Evolutionary conservation across 257 asterid genomes (phyloP).

Genomic region (Anisodus tanguticus): DNA sequence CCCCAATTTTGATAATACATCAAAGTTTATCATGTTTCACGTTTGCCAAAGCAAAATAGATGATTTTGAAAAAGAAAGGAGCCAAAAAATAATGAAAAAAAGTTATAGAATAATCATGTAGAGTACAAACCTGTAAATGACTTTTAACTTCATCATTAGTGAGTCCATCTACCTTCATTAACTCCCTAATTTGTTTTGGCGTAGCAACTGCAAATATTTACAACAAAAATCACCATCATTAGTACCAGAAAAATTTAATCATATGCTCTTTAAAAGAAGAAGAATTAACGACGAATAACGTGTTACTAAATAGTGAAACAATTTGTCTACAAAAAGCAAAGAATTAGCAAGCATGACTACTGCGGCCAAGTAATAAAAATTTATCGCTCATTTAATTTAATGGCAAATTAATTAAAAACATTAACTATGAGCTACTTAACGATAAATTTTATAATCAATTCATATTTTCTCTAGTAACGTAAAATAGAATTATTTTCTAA

Average conservation of each 20-base stretch:
- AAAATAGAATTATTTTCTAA: neutral
- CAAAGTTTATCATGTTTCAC: conserved; percentile 12
- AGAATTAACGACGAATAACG: neutral
- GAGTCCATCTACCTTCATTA: conserved; percentile 78
- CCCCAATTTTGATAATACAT: neutral
- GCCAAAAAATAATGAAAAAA: neutral
- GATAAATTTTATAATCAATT: too few relatives aligned
- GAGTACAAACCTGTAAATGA: conserved; percentile 63
- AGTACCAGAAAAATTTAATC: neutral
- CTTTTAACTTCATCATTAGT: conserved; percentile 78
- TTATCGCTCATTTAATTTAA: too few relatives aligned
- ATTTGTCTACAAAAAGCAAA: neutral
- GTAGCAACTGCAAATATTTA: conserved; percentile 54
- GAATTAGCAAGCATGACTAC: too few relatives aligned
- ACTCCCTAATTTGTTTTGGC: conserved; percentile 70
- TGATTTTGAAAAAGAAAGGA: neutral
- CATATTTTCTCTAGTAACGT: neutral
- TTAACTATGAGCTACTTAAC: too few relatives aligned
- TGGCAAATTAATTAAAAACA: too few relatives aligned
- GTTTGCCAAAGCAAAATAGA: conserved; percentile 2
- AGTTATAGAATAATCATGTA: neutral
- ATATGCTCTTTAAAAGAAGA: neutral
- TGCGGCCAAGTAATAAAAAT: too few relatives aligned
- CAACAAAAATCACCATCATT: neutral
- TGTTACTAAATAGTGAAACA: neutral